Evolutionary conservation across 2,329 filamentous ascomycete genomes (phyloP).

Genomic region (Paraphaeosphaeria minitans): DNA sequence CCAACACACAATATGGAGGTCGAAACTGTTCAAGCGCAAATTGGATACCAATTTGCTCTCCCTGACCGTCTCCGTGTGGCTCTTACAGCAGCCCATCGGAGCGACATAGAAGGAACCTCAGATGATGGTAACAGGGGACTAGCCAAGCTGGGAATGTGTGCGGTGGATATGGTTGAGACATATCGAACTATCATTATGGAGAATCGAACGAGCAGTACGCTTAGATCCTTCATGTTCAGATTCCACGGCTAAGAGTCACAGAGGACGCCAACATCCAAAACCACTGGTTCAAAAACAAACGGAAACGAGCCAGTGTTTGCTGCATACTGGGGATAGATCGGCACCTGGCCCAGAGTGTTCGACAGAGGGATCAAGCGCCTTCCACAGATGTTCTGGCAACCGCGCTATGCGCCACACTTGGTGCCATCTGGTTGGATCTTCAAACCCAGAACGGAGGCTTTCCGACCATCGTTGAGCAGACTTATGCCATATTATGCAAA

Average conservation of each 20-base stretch:
- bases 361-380: constrained; percentile 9
- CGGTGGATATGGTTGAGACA: not conserved
- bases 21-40: constrained; percentile 5
- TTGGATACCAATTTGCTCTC: constrained; percentile 8
- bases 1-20: not conserved
- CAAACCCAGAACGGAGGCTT: constrained; percentile 1
- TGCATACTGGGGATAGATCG: constrained; percentile 8
- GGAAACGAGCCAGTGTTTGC: constrained; percentile 9
- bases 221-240: not conserved
- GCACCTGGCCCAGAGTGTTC: constrained; percentile 13
- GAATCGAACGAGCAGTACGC: not conserved
- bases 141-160: not conserved
- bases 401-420: constrained; percentile 13
- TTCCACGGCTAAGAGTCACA: not conserved
- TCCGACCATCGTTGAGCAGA: not conserved
- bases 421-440: constrained; percentile 18
- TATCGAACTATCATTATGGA: not conserved
- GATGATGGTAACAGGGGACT: constrained; percentile 5
- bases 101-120: constrained; percentile 6
- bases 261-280: constrained; percentile 8
- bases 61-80: constrained; percentile 5
- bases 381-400: constrained; percentile 11
- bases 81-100: constrained; percentile 16
- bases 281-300: constrained; percentile 13
- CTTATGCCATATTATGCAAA: not conserved